Base-by-base conservation (phyloP, 2,329 filamentous ascomycete species). In the Knufia fluminis region DNA sequence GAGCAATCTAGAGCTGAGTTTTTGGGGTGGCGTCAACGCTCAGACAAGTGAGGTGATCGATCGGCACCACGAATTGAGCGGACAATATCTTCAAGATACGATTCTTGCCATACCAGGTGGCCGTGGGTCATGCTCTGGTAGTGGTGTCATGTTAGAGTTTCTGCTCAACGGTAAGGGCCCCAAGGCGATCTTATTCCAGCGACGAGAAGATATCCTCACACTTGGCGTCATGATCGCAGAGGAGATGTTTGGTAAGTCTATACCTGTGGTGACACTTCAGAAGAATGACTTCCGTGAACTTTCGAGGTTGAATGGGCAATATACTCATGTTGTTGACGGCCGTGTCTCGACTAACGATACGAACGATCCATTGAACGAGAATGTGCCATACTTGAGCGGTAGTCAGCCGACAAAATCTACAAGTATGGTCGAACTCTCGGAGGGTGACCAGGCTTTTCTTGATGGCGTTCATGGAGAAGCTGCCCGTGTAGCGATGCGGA, bases 71-170 rank as follows among this genome's bases (percentile, higher is more conserved):
- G 66, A 67, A 0, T 55, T 75, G 1, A 55, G 54, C 4, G 69
- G 69, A 0, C 28, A 59, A 4, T 53, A 43, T 14, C 49, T 74
- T 0, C 54, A 61, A 2, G 59, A 58, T 9, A 57, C 57, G 0
- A 57, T 74, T 1, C 60, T 75, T 0, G 72, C 67, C 1, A 69
- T 74, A 12, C 71, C 72, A 0, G 59, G 65, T 16, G 66, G 71
- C n/a, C 66, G 71, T 17, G 71, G 72, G 1, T 75, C 72, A 4
- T 75, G 71, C 36, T 65, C 68, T 0, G 72, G 71, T 0, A 74
- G 71, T 12, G 64, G 63, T 1, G 66, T 69, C 1, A 62, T 74
- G n/a, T 54, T 75, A 4, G 70, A 75, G 53, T 54, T 74, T 0
- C 42, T 75, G 0, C 59, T 74, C 2, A 68, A 68, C 16, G 60